phyloP scores from a whole-genome alignment of 805 yeast genomes.

The Nakazawaea ernobii region DNA sequence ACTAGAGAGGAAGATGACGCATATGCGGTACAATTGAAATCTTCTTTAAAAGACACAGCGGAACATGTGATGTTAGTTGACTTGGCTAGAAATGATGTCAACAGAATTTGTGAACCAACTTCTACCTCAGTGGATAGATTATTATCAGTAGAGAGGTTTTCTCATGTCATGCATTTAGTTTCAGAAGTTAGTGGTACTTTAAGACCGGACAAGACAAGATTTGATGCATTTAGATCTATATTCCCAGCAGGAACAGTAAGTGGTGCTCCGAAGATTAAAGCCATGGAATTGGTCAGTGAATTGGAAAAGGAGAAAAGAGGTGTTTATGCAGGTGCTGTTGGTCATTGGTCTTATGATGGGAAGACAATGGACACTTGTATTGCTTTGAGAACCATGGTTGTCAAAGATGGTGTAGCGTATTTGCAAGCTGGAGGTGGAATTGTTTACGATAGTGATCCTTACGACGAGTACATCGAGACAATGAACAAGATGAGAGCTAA shows the following conservation, averaged over 20 bases:
- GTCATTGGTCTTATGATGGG: constrained; percentile 97
- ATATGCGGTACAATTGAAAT: constrained; percentile 66
- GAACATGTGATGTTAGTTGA: constrained; percentile 99
- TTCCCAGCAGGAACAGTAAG: constrained; percentile 99
- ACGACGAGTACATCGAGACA: constrained; percentile 93
- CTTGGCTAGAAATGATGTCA: constrained; percentile 92
- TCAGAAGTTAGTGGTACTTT: constrained; percentile 91
- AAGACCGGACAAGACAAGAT: constrained; percentile 77
- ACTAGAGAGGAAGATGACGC: constrained; percentile 88
- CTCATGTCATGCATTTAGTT: constrained; percentile 95
- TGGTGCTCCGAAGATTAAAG: constrained; percentile 97
- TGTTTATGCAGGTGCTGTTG: constrained; percentile 98
- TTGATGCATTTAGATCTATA: constrained; percentile 95
- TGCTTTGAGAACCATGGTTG: constrained; percentile 95
- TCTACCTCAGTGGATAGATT: constrained; percentile 84
- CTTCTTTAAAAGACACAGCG: constrained; percentile 87
- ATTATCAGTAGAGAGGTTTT: constrained; percentile 85
- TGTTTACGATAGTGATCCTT: constrained; percentile 90
- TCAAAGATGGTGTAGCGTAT: constrained; percentile 83
- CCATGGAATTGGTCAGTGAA: constrained; percentile 91
- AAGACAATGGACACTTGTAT: constrained; percentile 95
- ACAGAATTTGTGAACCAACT: constrained; percentile 85
- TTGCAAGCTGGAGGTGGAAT: constrained; percentile 99
- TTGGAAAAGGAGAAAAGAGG: constrained; percentile 91
- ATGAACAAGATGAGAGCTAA: constrained; percentile 97